Base-by-base conservation (phyloP, 2,329 filamentous ascomycete species). In the Fusarium equiseti region DNA sequence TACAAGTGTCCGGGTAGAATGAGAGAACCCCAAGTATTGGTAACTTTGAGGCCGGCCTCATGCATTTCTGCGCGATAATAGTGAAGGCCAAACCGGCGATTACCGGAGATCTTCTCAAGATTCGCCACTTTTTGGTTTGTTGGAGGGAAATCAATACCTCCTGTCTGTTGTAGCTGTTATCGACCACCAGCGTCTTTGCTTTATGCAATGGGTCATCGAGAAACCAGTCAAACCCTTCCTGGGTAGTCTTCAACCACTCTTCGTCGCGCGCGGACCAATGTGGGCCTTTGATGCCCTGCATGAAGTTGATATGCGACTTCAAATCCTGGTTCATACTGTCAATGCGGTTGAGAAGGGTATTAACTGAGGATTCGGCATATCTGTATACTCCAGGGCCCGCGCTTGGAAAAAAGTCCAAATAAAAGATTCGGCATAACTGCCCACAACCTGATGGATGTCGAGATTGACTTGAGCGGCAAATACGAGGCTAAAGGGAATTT, bases 391-490 rank as follows among this genome's bases (percentile, higher is more conserved):
- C n/a, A n/a, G n/a, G n/a, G n/a, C n/a, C n/a, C n/a, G n/a, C n/a
- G n/a, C n/a, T n/a, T n/a, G n/a, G n/a, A n/a, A n/a, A n/a, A n/a
- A n/a, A n/a, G n/a, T n/a, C n/a, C n/a, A n/a, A n/a, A n/a, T n/a
- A n/a, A n/a, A n/a, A n/a, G 5, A 3, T 20, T 49, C 27, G 8
- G 27, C 27, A 49, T 29, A 20, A 11, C 3, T 16, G 4, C 46
- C 27, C 9, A 83, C 66, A 5, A 66, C 55, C 58, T 82, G 77
- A 16, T 81, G 77, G 35, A 83, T 80, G 44, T 85, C 83, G 6
- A 85, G 78, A 59, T 80, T 81, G 13, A 82, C 59, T 49, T 84
- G 82, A 7, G 77, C 74, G 11, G 81, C 81, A 58, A 84, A 85
- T 3, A 79, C 72, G 11, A 80, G 73, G 62, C 76, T 79, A 42